Evolutionary conservation across 768 basidiomycete genomes (phyloP).

Genomic region (Pholiota microspora): DNA sequence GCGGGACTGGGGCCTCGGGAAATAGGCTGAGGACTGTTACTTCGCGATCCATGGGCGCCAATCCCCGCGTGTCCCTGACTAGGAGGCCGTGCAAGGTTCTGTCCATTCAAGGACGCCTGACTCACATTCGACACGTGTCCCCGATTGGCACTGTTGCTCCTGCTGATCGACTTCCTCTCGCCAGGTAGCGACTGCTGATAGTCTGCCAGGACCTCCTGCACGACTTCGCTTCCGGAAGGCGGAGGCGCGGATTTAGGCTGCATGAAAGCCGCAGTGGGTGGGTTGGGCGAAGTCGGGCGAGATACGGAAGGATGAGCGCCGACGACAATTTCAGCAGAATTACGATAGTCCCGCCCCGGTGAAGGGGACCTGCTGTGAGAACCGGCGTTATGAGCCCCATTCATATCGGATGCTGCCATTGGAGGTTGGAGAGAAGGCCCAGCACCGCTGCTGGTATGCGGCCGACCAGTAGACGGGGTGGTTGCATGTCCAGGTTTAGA

Average conservation of each 20-base stretch:
- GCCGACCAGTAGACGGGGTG: conserved; percentile 20
- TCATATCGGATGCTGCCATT: conserved; percentile 12
- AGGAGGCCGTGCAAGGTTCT: conserved; percentile 47
- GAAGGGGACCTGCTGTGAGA: conserved; percentile 27
- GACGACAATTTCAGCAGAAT: conserved; percentile 77
- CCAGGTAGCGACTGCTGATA: conserved; percentile 90
- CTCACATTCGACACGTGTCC: conserved; percentile 17
- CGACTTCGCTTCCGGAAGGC: conserved; percentile 44
- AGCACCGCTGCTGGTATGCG: conserved; percentile 16
- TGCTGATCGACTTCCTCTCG: conserved; percentile 63
- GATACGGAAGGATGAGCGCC: conserved; percentile 70
- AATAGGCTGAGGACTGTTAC: conserved; percentile 59
- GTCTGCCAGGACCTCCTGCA: conserved; percentile 69
- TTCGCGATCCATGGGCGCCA: conserved; percentile 69
- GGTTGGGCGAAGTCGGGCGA: conserved; percentile 72
- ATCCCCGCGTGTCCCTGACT: conserved; percentile 80
- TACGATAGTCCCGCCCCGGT: conserved; percentile 61
- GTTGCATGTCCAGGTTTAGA: conserved; percentile 24
- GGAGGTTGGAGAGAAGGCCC: conserved; percentile 37
- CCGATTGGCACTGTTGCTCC: conserved; percentile 47
- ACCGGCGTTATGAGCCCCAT: conserved; percentile 20
- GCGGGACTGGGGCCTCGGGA: conserved; percentile 58
- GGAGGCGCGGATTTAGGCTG: conserved; percentile 53
- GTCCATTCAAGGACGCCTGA: conserved; percentile 27
- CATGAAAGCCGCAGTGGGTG: conserved; percentile 75